Percentiles rank a stretch among this genome's conserved stretches.
phyloP scores from a whole-genome alignment of 2,329 filamentous ascomycete genomes.

The Exophiala aquamarina region DNA sequence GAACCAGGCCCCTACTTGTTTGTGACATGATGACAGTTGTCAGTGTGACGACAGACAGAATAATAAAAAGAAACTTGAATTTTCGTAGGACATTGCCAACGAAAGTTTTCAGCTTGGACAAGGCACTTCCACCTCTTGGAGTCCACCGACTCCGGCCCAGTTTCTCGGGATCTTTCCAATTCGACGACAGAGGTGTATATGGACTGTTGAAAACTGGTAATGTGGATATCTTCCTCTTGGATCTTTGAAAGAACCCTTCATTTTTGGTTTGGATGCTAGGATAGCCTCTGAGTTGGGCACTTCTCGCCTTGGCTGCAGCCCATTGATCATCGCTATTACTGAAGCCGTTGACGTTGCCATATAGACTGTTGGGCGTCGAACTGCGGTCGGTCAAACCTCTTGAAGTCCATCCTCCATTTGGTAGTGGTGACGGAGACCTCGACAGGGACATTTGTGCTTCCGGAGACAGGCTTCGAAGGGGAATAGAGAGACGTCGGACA shows the following conservation, averaged over 20 bases:
- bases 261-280: conserved; percentile 78
- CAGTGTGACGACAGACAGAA: conserved; percentile 33
- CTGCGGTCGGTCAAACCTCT: conserved; percentile 74
- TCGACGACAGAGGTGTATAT: conserved; percentile 33
- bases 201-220: conserved; percentile 68
- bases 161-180: conserved; percentile 78
- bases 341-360: conserved; percentile 48
- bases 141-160: conserved; percentile 60
- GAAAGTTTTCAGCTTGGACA: conserved; percentile 36
- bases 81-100: conserved; percentile 61
- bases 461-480: conserved; percentile 39
- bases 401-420: conserved; percentile 84
- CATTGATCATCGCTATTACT: conserved; percentile 65
- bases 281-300: conserved; percentile 70
- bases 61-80: conserved; percentile 58
- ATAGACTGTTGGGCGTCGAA: conserved; percentile 61
- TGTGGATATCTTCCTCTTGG: conserved; percentile 77
- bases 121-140: conserved; percentile 36
- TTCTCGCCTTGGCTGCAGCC: conserved; percentile 79
- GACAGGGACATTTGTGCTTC: conserved; percentile 70
- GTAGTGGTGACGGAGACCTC: conserved; percentile 80
- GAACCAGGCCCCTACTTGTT: conserved; percentile 18
- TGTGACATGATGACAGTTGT: conserved; percentile 25
- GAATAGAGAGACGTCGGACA: conserved; percentile 45
- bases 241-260: conserved; percentile 82